Evolutionary conservation across 1,139 yeast species (phyloP), one percentile per base, ranked within the genome.

Genomic region (Candida glucosophila): DNA sequence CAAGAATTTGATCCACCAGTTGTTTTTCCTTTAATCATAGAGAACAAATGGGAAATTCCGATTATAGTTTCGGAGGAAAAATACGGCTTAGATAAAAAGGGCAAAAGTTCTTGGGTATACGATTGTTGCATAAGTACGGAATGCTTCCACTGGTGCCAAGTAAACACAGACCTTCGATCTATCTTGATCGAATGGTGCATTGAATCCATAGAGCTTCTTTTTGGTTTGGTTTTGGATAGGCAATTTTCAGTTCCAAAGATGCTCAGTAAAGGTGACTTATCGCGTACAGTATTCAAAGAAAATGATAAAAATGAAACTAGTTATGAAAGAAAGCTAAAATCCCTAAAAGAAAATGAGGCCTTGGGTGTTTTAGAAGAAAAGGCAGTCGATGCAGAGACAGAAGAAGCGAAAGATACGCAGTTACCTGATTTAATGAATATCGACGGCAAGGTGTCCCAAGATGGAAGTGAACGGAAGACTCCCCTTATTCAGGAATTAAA

Each of bases 31-130:
- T 49, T 74, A 29, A 78, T 82, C 15, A 72, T 77, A 47, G 74
- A 74, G 21, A 77, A 77, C 39, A 64, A 76, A 41, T 85, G 95
- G 94, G 88, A 80, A 33, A 78, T 85, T 3, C 95, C 95, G 1
- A 72, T 85, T 6, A 67, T 80, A 1, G 71, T 82, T 1, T 74
- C 88, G 0, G 55, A 61, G 0, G 68, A 67, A 29, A 51, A 66
- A 30, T 47, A 76, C 11, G 77, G 68, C 20, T 49, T 36, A 11
- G 95, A 86, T 43, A 83, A 83, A 47, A 75, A 76, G 40, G 93
- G 92, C 1, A 55, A 58, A 6, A 52, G 59, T 11, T 72, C 85
- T 18, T 55, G 68, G 20, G 85, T 82, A 3, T 72, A 74, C 41
- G 95, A 85, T 47, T 83, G 95, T 46, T 76, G 86, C 20, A 67